phyloP scores from a whole-genome alignment of 352 stramenopile species.

The Stramenopiles sp. region DNA sequence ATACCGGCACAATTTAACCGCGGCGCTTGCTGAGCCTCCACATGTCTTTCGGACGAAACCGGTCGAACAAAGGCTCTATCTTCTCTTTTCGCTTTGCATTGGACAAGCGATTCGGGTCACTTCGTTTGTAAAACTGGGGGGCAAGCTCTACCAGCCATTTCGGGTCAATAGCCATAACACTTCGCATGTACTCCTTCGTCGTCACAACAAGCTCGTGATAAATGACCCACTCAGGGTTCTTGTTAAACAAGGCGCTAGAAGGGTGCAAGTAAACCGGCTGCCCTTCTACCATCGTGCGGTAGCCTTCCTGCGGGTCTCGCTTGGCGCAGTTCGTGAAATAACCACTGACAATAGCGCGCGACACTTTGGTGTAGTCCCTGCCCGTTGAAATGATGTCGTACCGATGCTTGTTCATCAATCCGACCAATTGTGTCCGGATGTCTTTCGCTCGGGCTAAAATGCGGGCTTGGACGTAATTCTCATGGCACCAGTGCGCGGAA shows the following conservation, averaged over 20 bases:
- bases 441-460: slow-evolving; percentile 89
- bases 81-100: slow-evolving; percentile 96
- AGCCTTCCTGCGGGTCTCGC: slow-evolving; percentile 95
- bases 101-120: slow-evolving; percentile 89
- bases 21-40: not conserved
- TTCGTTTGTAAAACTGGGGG: slow-evolving; percentile 68
- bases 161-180: slow-evolving; percentile 97
- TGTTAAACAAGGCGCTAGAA: slow-evolving; percentile 91
- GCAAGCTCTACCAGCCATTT: slow-evolving; percentile 97
- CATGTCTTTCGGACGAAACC: slow-evolving; percentile 19
- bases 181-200: slow-evolving; percentile 97
- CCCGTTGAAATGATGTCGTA: slow-evolving; percentile 89
- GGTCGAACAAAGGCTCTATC: slow-evolving; percentile 95
- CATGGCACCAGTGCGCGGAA: slow-evolving; percentile 95
- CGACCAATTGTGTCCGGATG: slow-evolving; percentile 94
- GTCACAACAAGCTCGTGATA: slow-evolving; percentile 95
- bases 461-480: slow-evolving; percentile 95
- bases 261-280: slow-evolving; percentile 97
- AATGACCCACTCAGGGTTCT: slow-evolving; percentile 90
- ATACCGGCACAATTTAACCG: too few relatives aligned
- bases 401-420: slow-evolving; percentile 95
- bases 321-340: slow-evolving; percentile 99
- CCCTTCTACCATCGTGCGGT: slow-evolving; percentile 90
- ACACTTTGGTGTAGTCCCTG: slow-evolving; percentile 80
- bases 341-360: slow-evolving; percentile 85